Base-by-base conservation (phyloP, 2,329 filamentous ascomycete species). In the Phialophora verrucosa region DNA sequence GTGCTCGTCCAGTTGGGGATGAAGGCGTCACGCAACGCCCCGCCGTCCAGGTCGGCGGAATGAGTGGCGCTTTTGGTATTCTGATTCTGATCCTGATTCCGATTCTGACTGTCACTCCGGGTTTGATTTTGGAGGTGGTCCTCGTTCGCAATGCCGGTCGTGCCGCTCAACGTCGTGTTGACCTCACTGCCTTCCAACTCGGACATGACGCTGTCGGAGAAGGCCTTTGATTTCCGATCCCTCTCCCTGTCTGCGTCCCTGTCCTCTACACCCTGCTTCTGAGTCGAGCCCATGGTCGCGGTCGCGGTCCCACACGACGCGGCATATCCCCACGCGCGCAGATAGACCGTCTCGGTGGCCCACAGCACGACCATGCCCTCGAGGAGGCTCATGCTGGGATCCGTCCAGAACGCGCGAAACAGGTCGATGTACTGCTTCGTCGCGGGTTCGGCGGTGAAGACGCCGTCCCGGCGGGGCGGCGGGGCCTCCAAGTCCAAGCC, bases 301-400 rank as follows among this genome's bases (percentile, higher is more conserved):
- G 49, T 42, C 17, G n/a, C 8, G 14, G 44, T 50, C 14, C 53
- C n/a, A 44, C 67, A 70, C 2, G 54, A 65, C 3, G 70, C 73
- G 25, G 78, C 79, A 73, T 75, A 78, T 10, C 79, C 80, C 88
- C 88, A 90, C 12, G 87, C 83, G 47, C 84, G 81, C 20, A 88
- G 74, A 73, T 89, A 90, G 66, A 83, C 84, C 55, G 82, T 86
- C 78, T 94, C 91, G 1, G 89, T 92, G n/a, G 87, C 88, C 88
- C 90, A 93, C 27, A 93, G 84, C n/a, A 91, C 83, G 2, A 91
- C 84, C 68, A 91, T 81, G 5, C 88, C 89, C 74, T 92, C 89
- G 2, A 93, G 78, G 73, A 91, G 74, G 1, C 78, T 82, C 2
- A 80, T 79, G 7, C 80, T 81, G 0, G 83, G 78, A 51, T 71